Conservation (phyloP, 2,329 filamentous ascomycete species). For the Microcera coccophila region DNA sequence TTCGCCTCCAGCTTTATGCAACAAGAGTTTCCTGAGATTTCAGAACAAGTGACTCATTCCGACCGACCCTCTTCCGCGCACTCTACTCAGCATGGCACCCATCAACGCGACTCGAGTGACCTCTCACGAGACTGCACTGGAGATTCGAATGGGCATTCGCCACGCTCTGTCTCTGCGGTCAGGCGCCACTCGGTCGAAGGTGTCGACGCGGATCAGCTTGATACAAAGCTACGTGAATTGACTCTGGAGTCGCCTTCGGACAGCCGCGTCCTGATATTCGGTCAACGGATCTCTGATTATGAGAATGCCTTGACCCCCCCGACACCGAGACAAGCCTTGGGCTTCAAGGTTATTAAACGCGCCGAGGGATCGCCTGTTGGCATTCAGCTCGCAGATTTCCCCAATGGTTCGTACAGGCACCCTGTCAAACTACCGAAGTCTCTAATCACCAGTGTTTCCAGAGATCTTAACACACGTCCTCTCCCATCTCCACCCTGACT, state of each 20-base stretch:
- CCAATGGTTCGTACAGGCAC: slow-evolving; percentile 65
- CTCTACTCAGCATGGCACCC: slow-evolving; percentile 56
- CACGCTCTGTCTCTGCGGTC: slow-evolving; percentile 31
- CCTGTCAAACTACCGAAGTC: neutral
- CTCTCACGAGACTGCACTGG: slow-evolving; percentile 31
- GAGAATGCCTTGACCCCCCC: slow-evolving; percentile 54
- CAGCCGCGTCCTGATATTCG: slow-evolving; percentile 35
- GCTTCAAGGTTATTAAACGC: slow-evolving; percentile 55
- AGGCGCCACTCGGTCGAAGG: slow-evolving; percentile 28
- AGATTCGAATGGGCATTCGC: slow-evolving; percentile 36
- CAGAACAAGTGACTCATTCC: slow-evolving; percentile 39
- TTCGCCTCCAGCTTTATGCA: slow-evolving; percentile 59
- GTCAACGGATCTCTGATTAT: slow-evolving; percentile 57
- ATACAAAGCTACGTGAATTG: slow-evolving; percentile 52
- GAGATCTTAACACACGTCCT: slow-evolving; percentile 90
- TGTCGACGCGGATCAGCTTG: slow-evolving; percentile 43
- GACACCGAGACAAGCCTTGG: slow-evolving; percentile 45
- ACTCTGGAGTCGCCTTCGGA: slow-evolving; percentile 34
- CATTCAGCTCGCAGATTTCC: slow-evolving; percentile 56
- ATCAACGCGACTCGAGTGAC: slow-evolving; percentile 41
- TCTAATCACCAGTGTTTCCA: slow-evolving; percentile 37
- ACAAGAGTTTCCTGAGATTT: slow-evolving; percentile 50
- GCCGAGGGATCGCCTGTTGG: slow-evolving; percentile 37
- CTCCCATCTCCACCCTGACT: slow-evolving; percentile 82
- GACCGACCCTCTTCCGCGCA: slow-evolving; percentile 32